These are phyloP conservation scores for Neopestalotiopsis sp. DNA, from an alignment of 2,329 filamentous ascomycete species.

Conservation along the genomic window DNA sequence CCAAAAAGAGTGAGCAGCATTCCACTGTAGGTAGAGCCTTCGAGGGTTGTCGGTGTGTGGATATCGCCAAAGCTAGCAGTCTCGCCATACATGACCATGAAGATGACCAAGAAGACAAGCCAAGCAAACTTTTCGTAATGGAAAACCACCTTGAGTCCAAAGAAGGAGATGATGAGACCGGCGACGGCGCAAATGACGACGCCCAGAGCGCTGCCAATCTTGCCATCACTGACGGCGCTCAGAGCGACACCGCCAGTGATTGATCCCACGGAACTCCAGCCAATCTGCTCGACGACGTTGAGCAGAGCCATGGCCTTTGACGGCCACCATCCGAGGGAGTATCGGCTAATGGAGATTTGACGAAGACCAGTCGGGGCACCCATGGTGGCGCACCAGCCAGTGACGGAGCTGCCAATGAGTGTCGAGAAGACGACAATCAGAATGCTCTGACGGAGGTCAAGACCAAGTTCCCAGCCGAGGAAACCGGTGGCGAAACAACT, in stretches of 20 bases:
- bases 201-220: constrained; percentile 54
- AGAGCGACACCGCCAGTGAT: constrained; percentile 58
- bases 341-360: constrained; percentile 56
- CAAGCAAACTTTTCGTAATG: constrained; percentile 57
- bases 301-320: constrained; percentile 55
- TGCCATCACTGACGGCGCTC: constrained; percentile 49
- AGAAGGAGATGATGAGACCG: constrained; percentile 56
- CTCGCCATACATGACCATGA: constrained; percentile 55
- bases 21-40: constrained; percentile 44
- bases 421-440: constrained; percentile 52
- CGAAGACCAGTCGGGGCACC: constrained; percentile 55
- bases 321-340: constrained; percentile 57
- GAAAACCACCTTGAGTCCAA: constrained; percentile 55
- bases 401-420: constrained; percentile 47
- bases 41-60: constrained; percentile 38
- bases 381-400: constrained; percentile 57
- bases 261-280: constrained; percentile 42
- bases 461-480: constrained; percentile 53
- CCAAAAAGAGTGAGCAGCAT: constrained; percentile 49
- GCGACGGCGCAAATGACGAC: constrained; percentile 58
- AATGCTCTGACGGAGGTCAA: constrained; percentile 50
- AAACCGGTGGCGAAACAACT: constrained; percentile 58
- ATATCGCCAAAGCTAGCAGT: constrained; percentile 47
- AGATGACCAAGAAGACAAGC: constrained; percentile 52
- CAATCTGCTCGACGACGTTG: constrained; percentile 54